A percentile compares a stretch with the other conserved stretches of the same genome.
Conservation (phyloP, 495 filamentous ascomycete genomes). For the Podospora conica region DNA sequence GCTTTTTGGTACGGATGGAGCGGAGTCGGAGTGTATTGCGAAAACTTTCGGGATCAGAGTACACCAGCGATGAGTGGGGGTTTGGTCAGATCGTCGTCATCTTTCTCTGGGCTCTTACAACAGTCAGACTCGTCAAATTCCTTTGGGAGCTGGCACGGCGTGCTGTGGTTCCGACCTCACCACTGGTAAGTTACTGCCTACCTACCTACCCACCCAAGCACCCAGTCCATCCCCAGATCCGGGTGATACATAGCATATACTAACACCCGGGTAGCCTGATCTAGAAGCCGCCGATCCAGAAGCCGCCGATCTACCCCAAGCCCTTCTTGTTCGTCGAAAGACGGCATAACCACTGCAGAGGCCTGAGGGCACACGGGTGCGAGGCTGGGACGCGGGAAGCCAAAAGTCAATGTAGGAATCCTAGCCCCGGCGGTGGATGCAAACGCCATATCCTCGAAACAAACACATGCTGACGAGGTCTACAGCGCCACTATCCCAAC, state of each 20-base stretch:
- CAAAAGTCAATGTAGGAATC: too few relatives aligned
- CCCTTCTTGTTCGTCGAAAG: neutral
- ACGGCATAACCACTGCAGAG: neutral
- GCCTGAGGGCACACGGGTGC: too few relatives aligned
- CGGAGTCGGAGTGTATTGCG: neutral
- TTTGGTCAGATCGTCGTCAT: neutral
- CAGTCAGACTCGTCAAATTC: neutral
- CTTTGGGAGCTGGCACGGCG: too few relatives aligned
- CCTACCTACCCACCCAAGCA: too few relatives aligned
- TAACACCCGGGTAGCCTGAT: neutral
- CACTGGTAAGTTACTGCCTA: too few relatives aligned
- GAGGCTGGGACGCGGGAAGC: too few relatives aligned
- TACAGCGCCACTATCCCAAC: too few relatives aligned
- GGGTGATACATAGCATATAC: too few relatives aligned
- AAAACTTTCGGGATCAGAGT: neutral
- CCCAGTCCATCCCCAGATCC: neutral
- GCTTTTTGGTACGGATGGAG: neutral
- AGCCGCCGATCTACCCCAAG: too few relatives aligned
- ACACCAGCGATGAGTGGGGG: neutral
- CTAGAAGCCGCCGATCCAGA: neutral
- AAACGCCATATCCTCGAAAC: too few relatives aligned
- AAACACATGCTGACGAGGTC: too few relatives aligned
- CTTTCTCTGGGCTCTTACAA: neutral
- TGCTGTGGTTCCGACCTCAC: neutral
- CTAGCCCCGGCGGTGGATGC: too few relatives aligned